Percentiles rank a stretch among this genome's conserved stretches.
Evolutionary conservation across 192 early-diverging fungal species (phyloP).

Genomic region (Coemansia sp.): DNA sequence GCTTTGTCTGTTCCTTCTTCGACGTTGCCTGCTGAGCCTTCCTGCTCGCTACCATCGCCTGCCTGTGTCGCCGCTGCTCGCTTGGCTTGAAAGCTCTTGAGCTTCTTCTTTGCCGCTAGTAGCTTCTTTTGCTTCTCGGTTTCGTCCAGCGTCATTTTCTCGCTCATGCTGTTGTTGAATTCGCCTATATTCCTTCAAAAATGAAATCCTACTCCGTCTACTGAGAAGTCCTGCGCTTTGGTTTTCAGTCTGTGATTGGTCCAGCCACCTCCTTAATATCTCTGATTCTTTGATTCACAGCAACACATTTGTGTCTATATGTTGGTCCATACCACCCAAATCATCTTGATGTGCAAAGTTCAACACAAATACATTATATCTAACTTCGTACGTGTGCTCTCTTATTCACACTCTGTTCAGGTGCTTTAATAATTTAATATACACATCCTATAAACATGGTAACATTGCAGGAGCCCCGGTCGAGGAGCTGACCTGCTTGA

Average conservation of each 20-base stretch:
- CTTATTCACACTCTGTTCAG: no score
- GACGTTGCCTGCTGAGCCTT: background rate
- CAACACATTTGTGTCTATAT: no score
- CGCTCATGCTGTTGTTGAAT: background rate
- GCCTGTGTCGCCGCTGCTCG: constrained; percentile 29
- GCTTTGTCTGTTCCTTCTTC: background rate
- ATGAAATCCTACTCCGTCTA: background rate
- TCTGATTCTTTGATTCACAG: no score
- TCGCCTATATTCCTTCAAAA: background rate
- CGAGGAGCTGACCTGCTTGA: no score
- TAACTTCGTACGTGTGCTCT: no score
- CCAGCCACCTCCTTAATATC: background rate
- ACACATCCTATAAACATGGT: no score
- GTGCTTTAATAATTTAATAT: no score
- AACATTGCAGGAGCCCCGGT: no score
- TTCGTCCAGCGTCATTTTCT: constrained; percentile 17
- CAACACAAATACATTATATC: no score
- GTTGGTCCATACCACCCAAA: no score
- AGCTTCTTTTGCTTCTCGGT: constrained; percentile 52
- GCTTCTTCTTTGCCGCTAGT: constrained; percentile 51
- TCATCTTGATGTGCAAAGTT: no score
- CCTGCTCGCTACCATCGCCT: background rate
- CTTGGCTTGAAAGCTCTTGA: constrained; percentile 47
- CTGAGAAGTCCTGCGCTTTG: background rate
- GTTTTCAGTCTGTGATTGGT: constrained; percentile 14